Conservation (phyloP, 139 green algal species). For the Axilococcus clingmanii region DNA sequence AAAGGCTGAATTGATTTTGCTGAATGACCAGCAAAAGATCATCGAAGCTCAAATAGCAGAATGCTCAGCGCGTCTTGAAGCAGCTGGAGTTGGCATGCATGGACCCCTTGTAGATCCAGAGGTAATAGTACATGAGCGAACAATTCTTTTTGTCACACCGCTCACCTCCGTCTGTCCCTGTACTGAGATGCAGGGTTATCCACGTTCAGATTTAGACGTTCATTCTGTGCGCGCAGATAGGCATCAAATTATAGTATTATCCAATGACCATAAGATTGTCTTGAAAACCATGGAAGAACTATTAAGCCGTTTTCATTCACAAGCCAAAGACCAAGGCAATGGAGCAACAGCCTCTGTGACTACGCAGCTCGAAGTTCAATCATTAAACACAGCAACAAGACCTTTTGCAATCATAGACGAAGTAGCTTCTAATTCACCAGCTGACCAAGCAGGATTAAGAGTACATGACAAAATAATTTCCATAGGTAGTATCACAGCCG, state of each 20-base stretch:
- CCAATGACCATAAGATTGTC: constrained; percentile 70
- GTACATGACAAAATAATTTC: constrained; percentile 49
- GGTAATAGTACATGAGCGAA: constrained; percentile 20
- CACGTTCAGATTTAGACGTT: constrained; percentile 67
- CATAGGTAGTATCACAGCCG: constrained; percentile 34
- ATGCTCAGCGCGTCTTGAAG: constrained; percentile 31
- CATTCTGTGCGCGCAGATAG: constrained; percentile 48
- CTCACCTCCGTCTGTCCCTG: too few species aligned
- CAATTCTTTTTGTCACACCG: too few species aligned
- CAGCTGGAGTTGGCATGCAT: constrained; percentile 40
- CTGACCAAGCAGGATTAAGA: constrained; percentile 44
- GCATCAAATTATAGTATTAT: constrained; percentile 54
- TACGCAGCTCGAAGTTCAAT: too few species aligned
- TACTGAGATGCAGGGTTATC: constrained; percentile 59
- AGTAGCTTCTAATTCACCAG: constrained; percentile 46
- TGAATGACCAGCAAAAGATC: constrained; percentile 16
- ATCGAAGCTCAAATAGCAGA: constrained; percentile 47
- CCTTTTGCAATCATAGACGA: constrained; percentile 78
- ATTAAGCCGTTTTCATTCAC: constrained; percentile 49
- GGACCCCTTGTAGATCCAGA: constrained; percentile 54
- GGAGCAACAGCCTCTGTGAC: not conserved
- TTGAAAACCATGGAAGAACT: constrained; percentile 45
- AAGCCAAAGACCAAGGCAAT: constrained; percentile 9
- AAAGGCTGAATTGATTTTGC: constrained; percentile 33
- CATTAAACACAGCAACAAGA: too few species aligned